Base-by-base conservation (phyloP, 2,329 filamentous ascomycete species). In the Paracoccidioides lutzii region DNA sequence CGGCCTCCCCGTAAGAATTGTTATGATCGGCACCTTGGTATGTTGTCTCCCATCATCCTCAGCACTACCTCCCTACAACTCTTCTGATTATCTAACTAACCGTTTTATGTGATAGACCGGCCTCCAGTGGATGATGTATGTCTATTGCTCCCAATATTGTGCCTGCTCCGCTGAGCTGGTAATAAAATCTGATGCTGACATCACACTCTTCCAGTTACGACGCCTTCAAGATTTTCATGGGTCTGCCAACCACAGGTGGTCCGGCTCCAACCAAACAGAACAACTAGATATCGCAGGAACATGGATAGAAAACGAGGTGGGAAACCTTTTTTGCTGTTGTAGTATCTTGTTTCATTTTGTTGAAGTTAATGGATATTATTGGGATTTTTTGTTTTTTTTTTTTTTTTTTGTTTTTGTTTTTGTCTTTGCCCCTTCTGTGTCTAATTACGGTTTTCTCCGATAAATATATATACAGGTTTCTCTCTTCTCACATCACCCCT, bases 61-160 rank as follows among this genome's bases (percentile, higher is more conserved):
- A 42, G n/a, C 5, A 10, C 15, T 41, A 30, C 12, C 14, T 8
- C 14, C 4, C 14, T 37, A 8, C n/a, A 22, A 3, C 45, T 45
- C 30, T 33, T 12, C 15, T 38, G 35, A 28, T 15, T 15, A 22
- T 48, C 37, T 15, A 22, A 54, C 64, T 69, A 63, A 66, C 56
- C 32, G 28, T 37, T n/a, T 15, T 15, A 40, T 28, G 54, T 28
- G 54, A 22, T 54, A 73, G 62, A 94, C 88, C 22, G 88, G 87
- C 57, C 75, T 95, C 59, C 90, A 95, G 75, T 95, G 89, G 89
- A 88, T 94, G 84, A 93, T 90, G 69, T 93, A 90, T 74, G 85
- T 81, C 2, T 41, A 33, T 7, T 54, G 40, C 51, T 22, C 53
- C 8, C 22, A n/a, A 32, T 2, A 28, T 22, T 22, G 51, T 15